Conservation (phyloP, 495 filamentous ascomycete species). For the Lichenothelia convexa region DNA sequence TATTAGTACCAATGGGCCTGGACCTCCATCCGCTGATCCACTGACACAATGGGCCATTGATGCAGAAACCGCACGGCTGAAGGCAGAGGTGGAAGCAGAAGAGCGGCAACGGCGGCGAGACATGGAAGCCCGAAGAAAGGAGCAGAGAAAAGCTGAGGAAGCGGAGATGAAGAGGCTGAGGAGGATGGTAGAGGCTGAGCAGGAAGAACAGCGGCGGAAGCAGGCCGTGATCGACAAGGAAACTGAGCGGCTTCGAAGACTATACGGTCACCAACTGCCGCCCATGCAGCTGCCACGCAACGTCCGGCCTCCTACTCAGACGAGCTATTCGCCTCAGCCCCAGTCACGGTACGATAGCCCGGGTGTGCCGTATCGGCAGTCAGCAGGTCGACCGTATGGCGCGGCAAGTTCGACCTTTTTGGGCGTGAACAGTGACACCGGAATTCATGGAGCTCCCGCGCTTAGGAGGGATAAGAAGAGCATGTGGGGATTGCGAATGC, state of each 20-base stretch:
- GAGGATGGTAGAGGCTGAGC: conserved; percentile 64
- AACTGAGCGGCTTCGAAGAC: conserved; percentile 57
- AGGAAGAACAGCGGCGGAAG: conserved; percentile 41
- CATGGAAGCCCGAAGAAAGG: conserved; percentile 15
- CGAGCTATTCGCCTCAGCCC: conserved; percentile 4
- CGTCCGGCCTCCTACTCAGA: not conserved
- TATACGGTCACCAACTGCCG: conserved; percentile 41
- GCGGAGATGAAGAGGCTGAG: conserved; percentile 52
- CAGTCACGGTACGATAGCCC: not conserved
- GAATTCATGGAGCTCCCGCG: too few species aligned
- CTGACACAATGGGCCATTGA: conserved; percentile 41
- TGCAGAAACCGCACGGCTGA: conserved; percentile 42
- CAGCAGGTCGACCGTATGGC: too few species aligned
- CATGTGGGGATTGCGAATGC: too few species aligned
- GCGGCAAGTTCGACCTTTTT: too few species aligned
- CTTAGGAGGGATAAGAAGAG: too few species aligned
- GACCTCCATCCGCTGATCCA: conserved; percentile 25
- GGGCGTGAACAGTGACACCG: too few species aligned
- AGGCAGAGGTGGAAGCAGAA: conserved; percentile 36
- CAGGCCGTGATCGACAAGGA: conserved; percentile 66
- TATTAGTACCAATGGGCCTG: too few species aligned
- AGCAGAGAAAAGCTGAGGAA: conserved; percentile 33
- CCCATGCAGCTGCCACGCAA: conserved; percentile 15
- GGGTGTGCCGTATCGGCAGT: not conserved
- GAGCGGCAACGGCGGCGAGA: conserved; percentile 9